phyloP scores from a whole-genome alignment of 2,329 filamentous ascomycete species.

The Xylariaceae sp. region DNA sequence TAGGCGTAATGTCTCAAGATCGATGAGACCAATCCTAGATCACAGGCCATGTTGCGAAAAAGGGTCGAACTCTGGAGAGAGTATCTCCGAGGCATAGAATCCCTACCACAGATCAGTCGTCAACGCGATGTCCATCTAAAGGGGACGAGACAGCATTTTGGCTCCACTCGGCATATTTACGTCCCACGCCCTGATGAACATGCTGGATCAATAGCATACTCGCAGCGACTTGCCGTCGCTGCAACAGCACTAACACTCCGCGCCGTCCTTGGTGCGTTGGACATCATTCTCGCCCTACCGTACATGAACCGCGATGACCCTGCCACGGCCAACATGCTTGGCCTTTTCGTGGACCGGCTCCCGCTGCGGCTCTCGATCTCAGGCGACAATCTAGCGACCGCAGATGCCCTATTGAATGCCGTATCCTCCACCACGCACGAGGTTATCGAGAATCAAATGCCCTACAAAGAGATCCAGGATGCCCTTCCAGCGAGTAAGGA shows the following conservation, averaged over 20 bases:
- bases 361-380: background rate
- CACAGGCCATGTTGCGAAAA: background rate
- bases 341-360: slow-evolving; percentile 20
- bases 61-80: background rate
- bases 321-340: slow-evolving; percentile 16
- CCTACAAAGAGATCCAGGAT: slow-evolving; percentile 1
- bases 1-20: slow-evolving; percentile 8
- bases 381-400: background rate
- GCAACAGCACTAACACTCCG: slow-evolving; percentile 8
- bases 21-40: background rate
- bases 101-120: background rate
- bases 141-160: background rate
- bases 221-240: slow-evolving; percentile 11
- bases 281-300: slow-evolving; percentile 13
- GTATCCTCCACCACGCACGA: background rate
- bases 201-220: slow-evolving; percentile 1
- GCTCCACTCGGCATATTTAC: background rate
- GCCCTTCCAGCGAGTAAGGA: background rate
- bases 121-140: background rate
- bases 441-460: slow-evolving; percentile 4
- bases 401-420: background rate
- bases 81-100: background rate
- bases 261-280: background rate
- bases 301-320: slow-evolving; percentile 22
- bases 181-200: background rate